Conservation (phyloP, 176 grass and related monocot genomes). For the Ampelocalamus luodianensis region DNA sequence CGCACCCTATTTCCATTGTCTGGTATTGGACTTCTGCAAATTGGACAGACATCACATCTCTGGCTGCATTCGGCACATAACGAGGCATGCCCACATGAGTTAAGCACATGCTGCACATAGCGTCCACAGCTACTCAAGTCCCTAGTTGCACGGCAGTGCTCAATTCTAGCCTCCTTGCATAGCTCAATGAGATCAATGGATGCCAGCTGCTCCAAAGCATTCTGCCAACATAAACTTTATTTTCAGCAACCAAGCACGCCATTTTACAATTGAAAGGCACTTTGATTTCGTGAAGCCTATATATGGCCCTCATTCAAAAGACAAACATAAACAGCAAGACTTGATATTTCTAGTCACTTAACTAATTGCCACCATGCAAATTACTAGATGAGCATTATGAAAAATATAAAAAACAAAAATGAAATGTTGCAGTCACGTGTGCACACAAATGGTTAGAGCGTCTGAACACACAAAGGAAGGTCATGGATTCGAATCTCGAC, state of each 20-base stretch:
- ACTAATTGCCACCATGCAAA: neutral
- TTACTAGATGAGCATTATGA: neutral
- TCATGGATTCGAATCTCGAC: neutral
- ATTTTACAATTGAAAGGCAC: constrained; percentile 4
- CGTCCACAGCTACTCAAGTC: constrained; percentile 92
- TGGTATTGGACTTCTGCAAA: constrained; percentile 74
- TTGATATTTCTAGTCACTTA: neutral
- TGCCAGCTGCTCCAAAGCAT: constrained; percentile 90
- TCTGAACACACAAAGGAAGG: neutral
- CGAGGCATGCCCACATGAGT: constrained; percentile 86
- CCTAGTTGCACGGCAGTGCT: constrained; percentile 84
- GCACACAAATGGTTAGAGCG: neutral
- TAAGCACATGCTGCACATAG: constrained; percentile 80
- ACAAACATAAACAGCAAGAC: neutral
- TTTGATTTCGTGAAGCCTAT: neutral
- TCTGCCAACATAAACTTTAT: constrained; percentile 56
- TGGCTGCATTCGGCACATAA: constrained; percentile 93
- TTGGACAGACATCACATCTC: constrained; percentile 85
- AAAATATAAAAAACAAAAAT: neutral
- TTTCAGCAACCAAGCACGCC: constrained; percentile 20
- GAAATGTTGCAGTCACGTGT: neutral
- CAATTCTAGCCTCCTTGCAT: constrained; percentile 87
- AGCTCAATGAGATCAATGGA: constrained; percentile 86
- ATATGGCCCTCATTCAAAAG: neutral
- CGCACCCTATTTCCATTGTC: constrained; percentile 58